Evolutionary conservation across 129 eudicot species (phyloP).

Genomic region (Helianthus tuberosus): DNA sequence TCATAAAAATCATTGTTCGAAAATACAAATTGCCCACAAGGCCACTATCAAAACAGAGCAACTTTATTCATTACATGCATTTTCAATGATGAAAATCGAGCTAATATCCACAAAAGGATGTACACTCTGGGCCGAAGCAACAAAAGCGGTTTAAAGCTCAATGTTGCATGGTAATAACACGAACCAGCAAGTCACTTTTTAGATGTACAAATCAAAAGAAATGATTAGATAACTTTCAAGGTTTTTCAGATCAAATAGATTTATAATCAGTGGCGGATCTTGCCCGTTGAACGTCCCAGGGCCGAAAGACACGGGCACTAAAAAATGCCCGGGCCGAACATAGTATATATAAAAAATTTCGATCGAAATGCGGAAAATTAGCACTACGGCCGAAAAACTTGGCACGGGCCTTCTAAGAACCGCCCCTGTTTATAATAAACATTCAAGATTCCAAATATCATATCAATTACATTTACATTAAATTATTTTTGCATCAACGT

Average conservation of each 20-base stretch:
- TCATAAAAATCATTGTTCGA: neutral
- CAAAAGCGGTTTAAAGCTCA: neutral
- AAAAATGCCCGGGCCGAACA: too few relatives aligned
- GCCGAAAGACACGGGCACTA: too few relatives aligned
- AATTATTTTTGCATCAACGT: neutral
- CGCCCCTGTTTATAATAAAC: neutral
- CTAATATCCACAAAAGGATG: neutral
- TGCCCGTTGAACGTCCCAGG: too few relatives aligned
- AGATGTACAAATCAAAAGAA: neutral
- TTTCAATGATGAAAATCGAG: neutral
- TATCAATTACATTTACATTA: conserved; percentile 8
- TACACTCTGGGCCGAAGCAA: neutral
- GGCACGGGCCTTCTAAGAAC: too few relatives aligned
- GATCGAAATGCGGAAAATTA: too few relatives aligned
- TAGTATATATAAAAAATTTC: too few relatives aligned
- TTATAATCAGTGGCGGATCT: too few relatives aligned
- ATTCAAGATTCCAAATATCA: neutral
- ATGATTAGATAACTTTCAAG: neutral
- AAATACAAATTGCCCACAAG: neutral
- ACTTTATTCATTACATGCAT: conserved; percentile 2
- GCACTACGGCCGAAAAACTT: too few relatives aligned
- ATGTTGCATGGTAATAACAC: neutral
- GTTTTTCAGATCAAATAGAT: neutral
- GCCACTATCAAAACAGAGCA: conserved; percentile 11
- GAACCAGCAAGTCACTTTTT: neutral